Conservation (phyloP, 192 early-diverging fungal species). For the Coemansia sp. region DNA sequence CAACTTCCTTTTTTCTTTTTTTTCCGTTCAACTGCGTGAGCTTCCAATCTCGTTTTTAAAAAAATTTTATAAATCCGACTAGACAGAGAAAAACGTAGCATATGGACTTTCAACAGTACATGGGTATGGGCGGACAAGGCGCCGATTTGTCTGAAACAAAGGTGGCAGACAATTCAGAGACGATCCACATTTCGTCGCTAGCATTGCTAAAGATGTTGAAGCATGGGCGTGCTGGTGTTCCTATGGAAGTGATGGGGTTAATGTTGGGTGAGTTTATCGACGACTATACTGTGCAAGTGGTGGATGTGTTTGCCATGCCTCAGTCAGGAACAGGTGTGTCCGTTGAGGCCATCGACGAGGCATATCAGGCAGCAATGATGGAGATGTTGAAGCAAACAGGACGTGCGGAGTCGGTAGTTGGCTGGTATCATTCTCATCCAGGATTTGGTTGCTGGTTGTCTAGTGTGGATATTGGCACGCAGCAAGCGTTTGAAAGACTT, state of each 20-base stretch:
- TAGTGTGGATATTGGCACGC: constrained; percentile 98
- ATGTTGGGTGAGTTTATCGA: constrained; percentile 99
- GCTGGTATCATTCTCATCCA: constrained; percentile 99
- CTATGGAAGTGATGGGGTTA: constrained; percentile 99
- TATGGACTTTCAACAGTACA: constrained; percentile 48
- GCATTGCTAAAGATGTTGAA: constrained; percentile 96
- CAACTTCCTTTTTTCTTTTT: background rate
- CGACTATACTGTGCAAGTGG: constrained; percentile 98
- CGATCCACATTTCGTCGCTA: constrained; percentile 98
- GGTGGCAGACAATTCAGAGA: constrained; percentile 88
- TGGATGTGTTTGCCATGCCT: constrained; percentile 99
- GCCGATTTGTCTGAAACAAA: constrained; percentile 43
- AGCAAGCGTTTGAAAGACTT: constrained; percentile 95
- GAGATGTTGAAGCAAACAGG: constrained; percentile 99
- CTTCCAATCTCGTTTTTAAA: background rate
- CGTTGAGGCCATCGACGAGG: constrained; percentile 98
- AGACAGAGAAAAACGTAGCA: constrained; percentile 8
- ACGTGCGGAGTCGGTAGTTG: constrained; percentile 97
- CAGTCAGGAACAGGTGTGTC: constrained; percentile 99
- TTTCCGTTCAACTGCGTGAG: background rate
- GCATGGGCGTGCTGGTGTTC: constrained; percentile 94
- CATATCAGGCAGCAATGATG: constrained; percentile 99
- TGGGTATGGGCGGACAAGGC: constrained; percentile 40
- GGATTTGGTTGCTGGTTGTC: constrained; percentile 99
- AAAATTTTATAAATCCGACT: background rate